A percentile compares a stretch with the other conserved stretches of the same genome.
These are phyloP conservation scores for Cyberlindnera petersonii DNA, from an alignment of 805 yeast genomes.

Conservation along the genomic window DNA sequence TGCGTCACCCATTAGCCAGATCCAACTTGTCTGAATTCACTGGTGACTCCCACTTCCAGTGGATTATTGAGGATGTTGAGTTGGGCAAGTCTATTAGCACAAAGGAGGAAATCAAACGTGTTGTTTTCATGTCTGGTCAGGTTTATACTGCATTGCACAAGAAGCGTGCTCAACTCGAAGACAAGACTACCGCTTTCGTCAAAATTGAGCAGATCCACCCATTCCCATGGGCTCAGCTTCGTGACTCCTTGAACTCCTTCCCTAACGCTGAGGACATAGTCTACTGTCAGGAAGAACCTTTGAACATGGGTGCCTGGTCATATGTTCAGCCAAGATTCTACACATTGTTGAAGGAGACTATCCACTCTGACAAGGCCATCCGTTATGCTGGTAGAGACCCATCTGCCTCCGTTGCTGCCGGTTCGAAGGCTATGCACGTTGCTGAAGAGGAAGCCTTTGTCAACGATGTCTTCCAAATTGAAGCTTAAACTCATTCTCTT, in stretches of 20 bases:
- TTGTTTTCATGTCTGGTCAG: conserved; percentile 87
- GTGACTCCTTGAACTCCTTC: conserved; percentile 76
- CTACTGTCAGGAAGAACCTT: conserved; percentile 98
- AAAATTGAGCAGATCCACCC: conserved; percentile 96
- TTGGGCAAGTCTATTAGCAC: conserved; percentile 71
- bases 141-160: conserved; percentile 89
- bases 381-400: conserved; percentile 98
- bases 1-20: conserved; percentile 97
- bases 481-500: not conserved
- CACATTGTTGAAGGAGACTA: conserved; percentile 72
- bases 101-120: conserved; percentile 82
- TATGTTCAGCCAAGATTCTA: conserved; percentile 78
- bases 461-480: conserved; percentile 57
- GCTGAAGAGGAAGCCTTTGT: conserved; percentile 88
- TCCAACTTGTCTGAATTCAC: conserved; percentile 80
- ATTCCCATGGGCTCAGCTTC: conserved; percentile 95
- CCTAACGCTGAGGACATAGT: conserved; percentile 84
- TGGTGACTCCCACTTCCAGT: conserved; percentile 87
- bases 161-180: conserved; percentile 73
- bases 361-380: conserved; percentile 51
- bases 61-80: conserved; percentile 92
- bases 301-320: conserved; percentile 91
- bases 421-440: conserved; percentile 81
- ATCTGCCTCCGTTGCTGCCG: conserved; percentile 97
- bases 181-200: conserved; percentile 82